Conservation (phyloP, 768 basidiomycete species). For the Clavaria fumosa region DNA sequence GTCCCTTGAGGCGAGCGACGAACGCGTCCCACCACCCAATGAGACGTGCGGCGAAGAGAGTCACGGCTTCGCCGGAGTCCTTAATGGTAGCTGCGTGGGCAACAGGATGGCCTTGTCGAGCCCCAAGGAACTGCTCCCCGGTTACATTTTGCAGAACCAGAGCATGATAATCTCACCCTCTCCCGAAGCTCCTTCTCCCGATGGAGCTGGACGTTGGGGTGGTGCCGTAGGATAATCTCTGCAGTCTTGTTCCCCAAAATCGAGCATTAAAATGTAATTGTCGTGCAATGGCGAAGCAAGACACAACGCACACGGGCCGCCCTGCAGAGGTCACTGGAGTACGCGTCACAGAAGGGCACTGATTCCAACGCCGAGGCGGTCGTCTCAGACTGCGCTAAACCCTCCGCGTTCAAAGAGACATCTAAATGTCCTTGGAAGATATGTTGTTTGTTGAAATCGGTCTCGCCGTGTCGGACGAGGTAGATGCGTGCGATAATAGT, state of each 20-base stretch:
- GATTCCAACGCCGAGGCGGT: conserved; percentile 39
- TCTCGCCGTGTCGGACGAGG: conserved; percentile 69
- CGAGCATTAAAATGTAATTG: conserved; percentile 1
- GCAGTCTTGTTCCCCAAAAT: conserved; percentile 38
- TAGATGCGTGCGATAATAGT: conserved; percentile 35
- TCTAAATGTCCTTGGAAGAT: conserved; percentile 70
- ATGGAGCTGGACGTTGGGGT: conserved; percentile 30
- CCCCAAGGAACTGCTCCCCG: conserved; percentile 38
- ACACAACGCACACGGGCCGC: conserved; percentile 51
- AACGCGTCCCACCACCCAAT: conserved; percentile 45
- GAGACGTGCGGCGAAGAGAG: conserved; percentile 32
- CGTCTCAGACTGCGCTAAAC: conserved; percentile 40
- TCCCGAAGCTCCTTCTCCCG: conserved; percentile 41
- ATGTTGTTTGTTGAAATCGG: conserved; percentile 42
- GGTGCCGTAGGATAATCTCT: conserved; percentile 39
- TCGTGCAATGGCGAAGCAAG: too few species aligned
- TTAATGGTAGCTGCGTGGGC: conserved; percentile 13
- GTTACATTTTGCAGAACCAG: conserved; percentile 1
- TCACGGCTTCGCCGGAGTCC: conserved; percentile 23
- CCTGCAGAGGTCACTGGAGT: conserved; percentile 57
- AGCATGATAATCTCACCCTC: conserved; percentile 31
- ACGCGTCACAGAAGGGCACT: conserved; percentile 42
- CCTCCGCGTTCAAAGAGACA: conserved; percentile 46
- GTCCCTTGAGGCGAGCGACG: conserved; percentile 24
- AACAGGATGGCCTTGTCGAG: conserved; percentile 33